Evolutionary conservation across 2,329 filamentous ascomycete species (phyloP).

Genomic region (Gremmenia infestans): DNA sequence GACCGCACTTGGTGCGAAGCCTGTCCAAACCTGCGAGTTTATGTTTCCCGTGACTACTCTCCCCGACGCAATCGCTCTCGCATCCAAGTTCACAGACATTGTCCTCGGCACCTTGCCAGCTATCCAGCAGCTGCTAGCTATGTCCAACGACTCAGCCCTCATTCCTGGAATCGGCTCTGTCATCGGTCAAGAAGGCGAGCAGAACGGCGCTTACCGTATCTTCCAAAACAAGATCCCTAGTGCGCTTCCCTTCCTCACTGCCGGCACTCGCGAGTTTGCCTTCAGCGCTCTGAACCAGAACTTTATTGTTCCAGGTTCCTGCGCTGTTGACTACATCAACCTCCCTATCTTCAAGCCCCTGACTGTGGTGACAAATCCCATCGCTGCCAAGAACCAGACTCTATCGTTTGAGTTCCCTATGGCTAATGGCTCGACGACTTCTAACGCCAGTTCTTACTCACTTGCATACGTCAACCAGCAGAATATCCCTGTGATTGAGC

Average conservation of each 20-base stretch:
- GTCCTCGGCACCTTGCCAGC: constrained; percentile 66
- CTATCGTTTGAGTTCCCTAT: constrained; percentile 46
- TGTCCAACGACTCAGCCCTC: constrained; percentile 48
- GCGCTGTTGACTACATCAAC: constrained; percentile 47
- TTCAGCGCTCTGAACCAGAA: constrained; percentile 56
- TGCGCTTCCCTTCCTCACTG: constrained; percentile 62
- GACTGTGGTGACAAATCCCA: constrained; percentile 30
- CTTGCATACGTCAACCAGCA: constrained; percentile 48
- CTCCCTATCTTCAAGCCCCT: constrained; percentile 54
- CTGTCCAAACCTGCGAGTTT: constrained; percentile 61
- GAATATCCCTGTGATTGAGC: constrained; percentile 42
- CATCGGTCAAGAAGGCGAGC: constrained; percentile 66
- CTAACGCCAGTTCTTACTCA: constrained; percentile 34
- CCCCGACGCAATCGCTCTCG: constrained; percentile 53
- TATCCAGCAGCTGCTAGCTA: constrained; percentile 51
- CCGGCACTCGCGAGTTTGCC: constrained; percentile 56
- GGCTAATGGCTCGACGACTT: constrained; percentile 29
- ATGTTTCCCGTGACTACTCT: constrained; percentile 56
- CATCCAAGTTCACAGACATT: constrained; percentile 61
- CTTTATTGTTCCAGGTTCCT: constrained; percentile 56
- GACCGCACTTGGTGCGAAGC: constrained; percentile 43
- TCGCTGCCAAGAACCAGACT: background rate
- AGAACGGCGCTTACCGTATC: constrained; percentile 63
- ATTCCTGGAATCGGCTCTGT: constrained; percentile 55
- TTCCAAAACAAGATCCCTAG: constrained; percentile 51